These are phyloP conservation scores for Jasminum sambac DNA, from an alignment of 257 asterid genomes.

Conservation along the genomic window DNA sequence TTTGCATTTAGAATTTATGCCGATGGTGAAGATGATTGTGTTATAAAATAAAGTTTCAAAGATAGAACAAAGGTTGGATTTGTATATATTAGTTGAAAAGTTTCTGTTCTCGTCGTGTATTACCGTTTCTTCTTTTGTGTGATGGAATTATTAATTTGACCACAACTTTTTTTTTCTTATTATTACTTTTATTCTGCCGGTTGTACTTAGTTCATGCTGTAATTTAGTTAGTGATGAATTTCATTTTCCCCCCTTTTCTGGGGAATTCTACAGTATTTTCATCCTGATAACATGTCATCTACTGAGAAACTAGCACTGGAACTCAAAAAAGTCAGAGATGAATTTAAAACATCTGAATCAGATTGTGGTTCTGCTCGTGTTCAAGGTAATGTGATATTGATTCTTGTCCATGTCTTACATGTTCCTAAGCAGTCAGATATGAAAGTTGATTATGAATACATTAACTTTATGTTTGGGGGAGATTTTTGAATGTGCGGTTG, in stretches of 20 bases:
- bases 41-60: not conserved
- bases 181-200: not conserved
- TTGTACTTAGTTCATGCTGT: not conserved
- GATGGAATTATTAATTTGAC: not conserved
- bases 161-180: not conserved
- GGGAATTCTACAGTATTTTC: conserved; percentile 60
- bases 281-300: conserved; percentile 88
- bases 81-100: not conserved
- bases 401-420: not conserved
- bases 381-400: conserved; percentile 56
- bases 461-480: not conserved
- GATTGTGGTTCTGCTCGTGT: conserved; percentile 98
- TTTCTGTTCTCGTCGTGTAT: not conserved
- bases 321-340: conserved; percentile 82
- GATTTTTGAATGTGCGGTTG: no score
- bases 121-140: conserved; percentile 4
- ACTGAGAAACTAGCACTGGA: conserved; percentile 87
- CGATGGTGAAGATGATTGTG: not conserved
- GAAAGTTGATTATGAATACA: not conserved
- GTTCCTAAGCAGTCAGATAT: not conserved
- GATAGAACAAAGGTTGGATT: not conserved
- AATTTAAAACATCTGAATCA: conserved; percentile 83
- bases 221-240: conserved; percentile 4
- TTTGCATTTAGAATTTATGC: not conserved
- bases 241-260: conserved; percentile 1